These are phyloP conservation scores for Glycine tomentella DNA, from an alignment of 306 rosid genomes.

Conservation along the genomic window DNA sequence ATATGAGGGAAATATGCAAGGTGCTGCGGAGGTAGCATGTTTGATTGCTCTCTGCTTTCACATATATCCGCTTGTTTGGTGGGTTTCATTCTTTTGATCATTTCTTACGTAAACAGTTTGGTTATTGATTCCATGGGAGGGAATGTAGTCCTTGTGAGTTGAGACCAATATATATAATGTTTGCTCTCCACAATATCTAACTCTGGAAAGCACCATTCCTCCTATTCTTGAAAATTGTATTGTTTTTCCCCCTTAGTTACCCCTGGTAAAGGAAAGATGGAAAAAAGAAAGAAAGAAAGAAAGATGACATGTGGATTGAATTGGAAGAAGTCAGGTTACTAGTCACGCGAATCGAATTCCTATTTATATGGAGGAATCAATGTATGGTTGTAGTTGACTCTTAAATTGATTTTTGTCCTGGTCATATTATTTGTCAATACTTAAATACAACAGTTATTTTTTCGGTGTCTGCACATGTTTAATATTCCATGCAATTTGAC, in stretches of 20 bases:
- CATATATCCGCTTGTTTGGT: constrained; percentile 24
- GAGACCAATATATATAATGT: constrained; percentile 35
- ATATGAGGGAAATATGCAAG: constrained; percentile 78
- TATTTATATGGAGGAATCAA: neutral
- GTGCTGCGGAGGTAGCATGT: constrained; percentile 67
- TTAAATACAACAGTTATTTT: constrained; percentile 28
- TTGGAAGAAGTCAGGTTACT: constrained; percentile 31
- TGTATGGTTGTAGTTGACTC: constrained; percentile 32
- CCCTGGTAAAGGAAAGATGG: constrained; percentile 19
- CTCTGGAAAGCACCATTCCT: constrained; percentile 36
- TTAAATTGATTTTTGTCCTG: constrained; percentile 32
- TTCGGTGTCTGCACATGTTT: constrained; percentile 12
- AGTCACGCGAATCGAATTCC: constrained; percentile 20
- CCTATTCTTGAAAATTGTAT: constrained; percentile 32
- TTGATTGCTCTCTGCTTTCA: constrained; percentile 41
- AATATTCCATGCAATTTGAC: constrained; percentile 2
- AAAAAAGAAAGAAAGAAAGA: neutral
- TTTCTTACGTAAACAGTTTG: constrained; percentile 30
- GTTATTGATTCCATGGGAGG: constrained; percentile 42
- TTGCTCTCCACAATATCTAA: constrained; percentile 22
- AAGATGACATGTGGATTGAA: neutral
- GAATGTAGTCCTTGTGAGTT: constrained; percentile 42
- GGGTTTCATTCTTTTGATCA: constrained; percentile 41
- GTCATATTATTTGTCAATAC: no score
- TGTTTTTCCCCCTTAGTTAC: neutral